These are phyloP conservation scores for Colletotrichum incanum DNA, from an alignment of 2,329 filamentous ascomycete species.

Conservation along the genomic window DNA sequence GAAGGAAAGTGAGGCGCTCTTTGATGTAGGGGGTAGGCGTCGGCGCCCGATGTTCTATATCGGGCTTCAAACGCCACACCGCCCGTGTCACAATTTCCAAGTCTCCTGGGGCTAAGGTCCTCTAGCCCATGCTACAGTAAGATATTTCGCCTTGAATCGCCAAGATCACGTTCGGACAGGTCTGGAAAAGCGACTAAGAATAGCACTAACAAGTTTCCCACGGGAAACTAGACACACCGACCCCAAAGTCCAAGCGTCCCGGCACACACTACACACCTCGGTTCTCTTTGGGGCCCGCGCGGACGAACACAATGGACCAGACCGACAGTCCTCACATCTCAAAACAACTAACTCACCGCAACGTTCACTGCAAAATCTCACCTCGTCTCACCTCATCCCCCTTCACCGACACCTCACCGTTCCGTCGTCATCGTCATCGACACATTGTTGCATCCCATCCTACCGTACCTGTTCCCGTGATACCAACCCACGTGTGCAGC, in stretches of 20 bases:
- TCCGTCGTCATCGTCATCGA: neutral
- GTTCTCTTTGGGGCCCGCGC: neutral
- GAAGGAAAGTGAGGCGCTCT: neutral
- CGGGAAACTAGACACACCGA: conserved; percentile 3
- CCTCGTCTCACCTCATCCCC: conserved; percentile 12
- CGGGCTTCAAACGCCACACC: conserved; percentile 4
- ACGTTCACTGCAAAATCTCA: conserved; percentile 1
- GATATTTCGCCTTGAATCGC: neutral
- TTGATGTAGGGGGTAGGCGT: neutral
- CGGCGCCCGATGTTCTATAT: conserved; percentile 17
- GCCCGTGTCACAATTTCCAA: neutral
- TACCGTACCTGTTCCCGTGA: conserved; percentile 19
- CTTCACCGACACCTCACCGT: conserved; percentile 9
- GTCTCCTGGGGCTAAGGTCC: neutral
- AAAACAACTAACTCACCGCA: neutral
- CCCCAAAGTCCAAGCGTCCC: neutral
- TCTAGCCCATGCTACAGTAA: conserved; percentile 1
- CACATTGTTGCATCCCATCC: neutral
- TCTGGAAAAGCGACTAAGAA: neutral
- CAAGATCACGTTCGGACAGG: neutral
- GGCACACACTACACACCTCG: neutral
- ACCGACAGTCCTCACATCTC: neutral
- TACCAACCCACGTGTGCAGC: conserved; percentile 33
- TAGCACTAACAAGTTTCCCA: neutral
- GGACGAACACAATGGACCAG: neutral